Evolutionary conservation across 2,329 filamentous ascomycete genomes (phyloP), one percentile per base, ranked within the genome.

Genomic region (Colletotrichum melonis): DNA sequence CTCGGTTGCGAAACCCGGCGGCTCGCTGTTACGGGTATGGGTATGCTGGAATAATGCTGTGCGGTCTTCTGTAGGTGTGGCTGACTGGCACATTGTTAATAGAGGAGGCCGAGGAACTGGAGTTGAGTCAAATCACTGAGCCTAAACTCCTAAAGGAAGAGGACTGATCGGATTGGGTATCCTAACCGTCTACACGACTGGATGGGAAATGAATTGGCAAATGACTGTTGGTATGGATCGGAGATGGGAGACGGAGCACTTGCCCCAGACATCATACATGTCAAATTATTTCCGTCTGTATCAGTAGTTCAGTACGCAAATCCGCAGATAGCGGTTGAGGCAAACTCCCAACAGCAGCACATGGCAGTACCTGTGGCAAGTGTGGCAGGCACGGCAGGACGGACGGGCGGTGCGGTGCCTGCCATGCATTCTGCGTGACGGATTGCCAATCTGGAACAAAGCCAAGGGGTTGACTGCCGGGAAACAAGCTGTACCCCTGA

Each of bases 381-480:
- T 35, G 32, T 35, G 32, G 32, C 42, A 65, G 63, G 56, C 56
- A 28, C 42, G 54, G 38, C 54, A n/a, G 57, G 52, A 54, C n/a
- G 28, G 14, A 54, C 42, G 7, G 65, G 58, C 28, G 32, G 32
- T 28, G 59, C 59, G 19, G 30, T 26, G 28, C 22, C 28, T 69
- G 69, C 69, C 58, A 54, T 59, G 66, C 69, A 64, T 11, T 59
- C 54, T 46, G 59, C 67, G 70, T 60, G 67, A 73, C 70, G 55
- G 67, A 65, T 70, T 19, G 60, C 42, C 55, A 65, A 65, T 73
- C 70, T 73, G 67, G 67, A 73, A 73, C 70, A 60, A 35, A 38
- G 66, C 67, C 22, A 59, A 70, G 70, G 70, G 69, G 58, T 32
- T 69, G 59, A 58, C 59, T 72, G 32, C 69, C 69, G 42, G 54